phyloP scores from a whole-genome alignment of 495 filamentous ascomycete genomes.

The Penicillium canariense region DNA sequence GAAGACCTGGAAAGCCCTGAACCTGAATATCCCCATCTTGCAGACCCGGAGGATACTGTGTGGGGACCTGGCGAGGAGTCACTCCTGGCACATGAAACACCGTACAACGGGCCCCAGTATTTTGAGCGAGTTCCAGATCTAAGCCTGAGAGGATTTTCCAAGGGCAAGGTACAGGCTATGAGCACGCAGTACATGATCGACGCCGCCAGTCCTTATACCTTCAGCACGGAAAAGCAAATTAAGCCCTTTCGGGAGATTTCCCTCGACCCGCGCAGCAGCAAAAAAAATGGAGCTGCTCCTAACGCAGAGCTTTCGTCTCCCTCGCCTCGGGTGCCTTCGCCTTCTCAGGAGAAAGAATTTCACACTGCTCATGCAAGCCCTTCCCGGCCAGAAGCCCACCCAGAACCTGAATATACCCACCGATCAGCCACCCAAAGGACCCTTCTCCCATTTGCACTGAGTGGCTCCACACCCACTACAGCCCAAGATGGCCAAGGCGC shows the following conservation, averaged over 20 bases:
- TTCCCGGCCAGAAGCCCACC: not conserved
- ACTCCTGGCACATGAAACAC: slow-evolving; percentile 33
- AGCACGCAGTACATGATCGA: slow-evolving; percentile 53
- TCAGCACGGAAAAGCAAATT: slow-evolving; percentile 43
- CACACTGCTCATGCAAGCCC: slow-evolving; percentile 6
- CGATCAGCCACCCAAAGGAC: slow-evolving; percentile 11
- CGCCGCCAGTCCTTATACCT: slow-evolving; percentile 46
- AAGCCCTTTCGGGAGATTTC: slow-evolving; percentile 14
- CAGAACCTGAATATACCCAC: not conserved
- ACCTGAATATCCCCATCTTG: slow-evolving; percentile 4
- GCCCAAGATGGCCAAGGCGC: slow-evolving; percentile 40
- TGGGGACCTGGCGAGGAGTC: slow-evolving; percentile 14
- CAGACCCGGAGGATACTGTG: slow-evolving; percentile 15
- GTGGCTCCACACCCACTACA: slow-evolving; percentile 34
- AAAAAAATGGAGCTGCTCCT: slow-evolving; percentile 7
- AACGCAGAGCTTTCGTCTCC: not conserved
- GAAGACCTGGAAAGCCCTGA: slow-evolving; percentile 41
- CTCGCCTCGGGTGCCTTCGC: not conserved
- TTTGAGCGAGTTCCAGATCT: slow-evolving; percentile 3
- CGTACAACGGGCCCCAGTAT: slow-evolving; percentile 28
- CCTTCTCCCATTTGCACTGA: slow-evolving; percentile 31
- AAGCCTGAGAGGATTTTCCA: slow-evolving; percentile 7
- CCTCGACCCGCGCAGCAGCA: slow-evolving; percentile 9
- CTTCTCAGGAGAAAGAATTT: not conserved
- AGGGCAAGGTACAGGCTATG: slow-evolving; percentile 29